These are phyloP conservation scores for Bacidia gigantensis DNA, from an alignment of 495 filamentous ascomycete species.

Conservation along the genomic window DNA sequence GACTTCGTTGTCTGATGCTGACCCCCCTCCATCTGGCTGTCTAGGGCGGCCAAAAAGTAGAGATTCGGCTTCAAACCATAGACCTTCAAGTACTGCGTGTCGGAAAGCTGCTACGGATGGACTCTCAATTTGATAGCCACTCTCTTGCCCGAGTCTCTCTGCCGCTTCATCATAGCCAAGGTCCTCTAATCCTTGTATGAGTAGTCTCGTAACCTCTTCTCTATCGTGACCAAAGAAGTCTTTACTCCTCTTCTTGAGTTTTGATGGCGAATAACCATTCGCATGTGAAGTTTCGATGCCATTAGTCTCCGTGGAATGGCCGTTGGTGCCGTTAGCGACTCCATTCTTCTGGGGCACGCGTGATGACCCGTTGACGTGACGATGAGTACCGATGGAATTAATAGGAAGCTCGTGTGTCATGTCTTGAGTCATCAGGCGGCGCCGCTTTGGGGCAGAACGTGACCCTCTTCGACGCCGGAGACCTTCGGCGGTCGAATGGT, in stretches of 20 bases:
- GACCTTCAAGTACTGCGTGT: slow-evolving; percentile 62
- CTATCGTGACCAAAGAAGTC: slow-evolving; percentile 71
- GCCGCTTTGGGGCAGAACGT: slow-evolving; percentile 42
- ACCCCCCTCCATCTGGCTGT: slow-evolving; percentile 36
- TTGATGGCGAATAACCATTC: slow-evolving; percentile 32
- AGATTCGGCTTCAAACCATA: slow-evolving; percentile 74
- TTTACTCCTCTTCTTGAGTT: slow-evolving; percentile 23
- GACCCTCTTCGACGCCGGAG: slow-evolving; percentile 2
- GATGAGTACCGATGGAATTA: slow-evolving; percentile 35
- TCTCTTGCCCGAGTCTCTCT: slow-evolving; percentile 57
- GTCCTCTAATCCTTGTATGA: slow-evolving; percentile 82
- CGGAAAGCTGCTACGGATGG: slow-evolving; percentile 73
- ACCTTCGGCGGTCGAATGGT: neutral
- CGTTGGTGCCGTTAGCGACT: slow-evolving; percentile 33
- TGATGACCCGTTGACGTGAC: slow-evolving; percentile 33
- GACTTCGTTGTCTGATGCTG: slow-evolving; percentile 20
- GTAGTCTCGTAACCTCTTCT: slow-evolving; percentile 82
- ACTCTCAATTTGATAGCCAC: slow-evolving; percentile 79
- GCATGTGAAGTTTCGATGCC: slow-evolving; percentile 26
- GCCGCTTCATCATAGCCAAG: slow-evolving; percentile 75
- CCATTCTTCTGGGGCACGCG: slow-evolving; percentile 29
- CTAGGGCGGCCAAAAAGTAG: slow-evolving; percentile 51
- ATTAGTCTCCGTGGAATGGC: slow-evolving; percentile 30
- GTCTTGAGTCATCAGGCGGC: slow-evolving; percentile 39
- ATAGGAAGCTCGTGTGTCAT: slow-evolving; percentile 46